Evolutionary conservation across 139 green algal species (phyloP), one percentile per base, ranked within the genome.

Genomic region (Micractinium sp.): DNA sequence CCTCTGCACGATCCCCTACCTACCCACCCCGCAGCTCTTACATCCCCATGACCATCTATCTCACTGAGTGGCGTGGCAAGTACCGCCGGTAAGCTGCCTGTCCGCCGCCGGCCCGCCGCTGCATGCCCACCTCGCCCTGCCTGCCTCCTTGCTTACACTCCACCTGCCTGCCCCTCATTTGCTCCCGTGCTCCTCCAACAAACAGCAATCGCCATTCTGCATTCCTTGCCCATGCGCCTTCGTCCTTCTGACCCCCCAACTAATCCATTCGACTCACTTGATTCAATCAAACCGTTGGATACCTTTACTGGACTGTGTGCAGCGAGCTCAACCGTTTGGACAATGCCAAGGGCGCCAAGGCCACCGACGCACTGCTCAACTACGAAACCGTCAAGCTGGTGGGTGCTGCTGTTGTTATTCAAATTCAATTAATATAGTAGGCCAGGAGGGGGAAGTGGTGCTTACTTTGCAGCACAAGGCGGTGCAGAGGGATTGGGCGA

Each of bases 331-430:
- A 95, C 90, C 94, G 95, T 75, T 82, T 92, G 71, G 96, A 99
- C 92, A 97, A 98, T 88, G 94, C 92, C n/a, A 93, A 92, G 77
- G 85, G 85, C 19, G 95, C 93, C 0, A 93, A 93, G 20, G 95
- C 94, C 61, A 98, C 96, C 0, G 97, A 99, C 84, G 96, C 96
- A 5, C 92, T 99, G 88, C 94, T 99, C 19, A 98, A 98, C 92
- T 99, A 96, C 81, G 96, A 98, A 85, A 98, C 95, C 3, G 85
- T 73, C 25, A 69, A 73, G 85, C 82, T 61, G 81, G 27, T 83
- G 13, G n/a, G 74, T 22, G 0, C n/a, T 15, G 2, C 12, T 23
- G 13, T 53, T 80, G 27, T 29, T 78, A 0, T 80, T 1, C 1
- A 22, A 22, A n/a, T 25, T 80, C 33, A 56, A 56, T 5, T 9